Percentiles rank a stretch among this genome's conserved stretches.
Conservation (phyloP, 257 asterid genomes). For the Solanum sejunctum region DNA sequence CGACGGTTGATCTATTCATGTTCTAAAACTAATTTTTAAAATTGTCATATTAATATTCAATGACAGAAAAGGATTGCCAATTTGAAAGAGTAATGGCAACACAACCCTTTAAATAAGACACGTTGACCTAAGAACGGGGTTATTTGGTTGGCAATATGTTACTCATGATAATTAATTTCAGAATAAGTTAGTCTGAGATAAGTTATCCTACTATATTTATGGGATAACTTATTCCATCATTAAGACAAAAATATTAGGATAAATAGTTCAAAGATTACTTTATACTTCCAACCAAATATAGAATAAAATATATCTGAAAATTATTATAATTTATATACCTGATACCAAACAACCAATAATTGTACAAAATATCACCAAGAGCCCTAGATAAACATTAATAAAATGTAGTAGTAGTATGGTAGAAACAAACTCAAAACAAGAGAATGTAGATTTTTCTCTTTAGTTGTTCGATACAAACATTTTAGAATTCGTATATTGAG, state of each 20-base stretch:
- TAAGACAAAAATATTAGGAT: too few relatives aligned
- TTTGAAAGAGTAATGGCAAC: background rate
- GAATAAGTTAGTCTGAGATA: too few relatives aligned
- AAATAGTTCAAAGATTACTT: too few relatives aligned
- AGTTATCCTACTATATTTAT: too few relatives aligned
- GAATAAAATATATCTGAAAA: too few relatives aligned
- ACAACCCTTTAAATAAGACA: background rate
- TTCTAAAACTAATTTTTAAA: background rate
- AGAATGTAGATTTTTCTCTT: background rate
- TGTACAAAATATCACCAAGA: background rate
- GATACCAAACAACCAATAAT: too few relatives aligned
- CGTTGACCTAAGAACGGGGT: background rate
- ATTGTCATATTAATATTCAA: background rate
- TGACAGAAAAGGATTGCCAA: background rate
- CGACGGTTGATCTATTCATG: background rate
- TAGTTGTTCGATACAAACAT: background rate
- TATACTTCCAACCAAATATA: too few relatives aligned
- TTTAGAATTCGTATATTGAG: background rate
- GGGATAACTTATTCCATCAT: too few relatives aligned
- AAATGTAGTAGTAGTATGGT: background rate
- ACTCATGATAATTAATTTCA: too few relatives aligned
- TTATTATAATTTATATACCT: too few relatives aligned
- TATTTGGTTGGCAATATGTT: too few relatives aligned
- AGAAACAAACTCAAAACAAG: background rate
- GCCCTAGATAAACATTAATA: background rate